Evolutionary conservation across 164 flowering plant genomes (phyloP).

Genomic region (Magnolia kwangsiensis): DNA sequence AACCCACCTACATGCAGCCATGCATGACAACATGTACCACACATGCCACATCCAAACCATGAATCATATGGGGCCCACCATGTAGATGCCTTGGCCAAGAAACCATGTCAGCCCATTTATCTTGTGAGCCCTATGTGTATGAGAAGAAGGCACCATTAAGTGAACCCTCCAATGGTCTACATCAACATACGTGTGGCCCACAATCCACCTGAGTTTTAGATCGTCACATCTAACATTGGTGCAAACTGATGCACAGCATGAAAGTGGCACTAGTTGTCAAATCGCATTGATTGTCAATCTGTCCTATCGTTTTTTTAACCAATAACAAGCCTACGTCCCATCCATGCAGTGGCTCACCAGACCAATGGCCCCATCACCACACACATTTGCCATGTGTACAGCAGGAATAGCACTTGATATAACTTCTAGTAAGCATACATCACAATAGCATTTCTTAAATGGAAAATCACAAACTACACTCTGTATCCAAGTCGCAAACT

Average conservation of each 20-base stretch:
- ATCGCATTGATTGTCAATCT: not conserved
- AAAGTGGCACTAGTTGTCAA: not conserved
- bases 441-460: not conserved
- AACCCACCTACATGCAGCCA: not conserved
- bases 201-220: not conserved
- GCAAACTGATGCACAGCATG: not conserved
- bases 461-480: not conserved
- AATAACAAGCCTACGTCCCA: not conserved
- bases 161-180: not conserved
- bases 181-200: not conserved
- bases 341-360: not conserved
- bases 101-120: not conserved
- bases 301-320: not conserved
- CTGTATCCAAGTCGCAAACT: constrained; percentile 19
- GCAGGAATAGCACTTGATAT: not conserved
- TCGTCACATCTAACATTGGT: too few relatives aligned
- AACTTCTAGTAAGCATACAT: not conserved
- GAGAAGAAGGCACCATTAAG: too few relatives aligned
- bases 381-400: not conserved
- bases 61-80: not conserved
- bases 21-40: not conserved
- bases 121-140: not conserved
- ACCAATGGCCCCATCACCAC: not conserved
- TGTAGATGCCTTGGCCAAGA: not conserved
- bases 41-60: not conserved